Conservation (phyloP, 1,139 yeast genomes). For the Cylindricascospora bacillispora region DNA sequence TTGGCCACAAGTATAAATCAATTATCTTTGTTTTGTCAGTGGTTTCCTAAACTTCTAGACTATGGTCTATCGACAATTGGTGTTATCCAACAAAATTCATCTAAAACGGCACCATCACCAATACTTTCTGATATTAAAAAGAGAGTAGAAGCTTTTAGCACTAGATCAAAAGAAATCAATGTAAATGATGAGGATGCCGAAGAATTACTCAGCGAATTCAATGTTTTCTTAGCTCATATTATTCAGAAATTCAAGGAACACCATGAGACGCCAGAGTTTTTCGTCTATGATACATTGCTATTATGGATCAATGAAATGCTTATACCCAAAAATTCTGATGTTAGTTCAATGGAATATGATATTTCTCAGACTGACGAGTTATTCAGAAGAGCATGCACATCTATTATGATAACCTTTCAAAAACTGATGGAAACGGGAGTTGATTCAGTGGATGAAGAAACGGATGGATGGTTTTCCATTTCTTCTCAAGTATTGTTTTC, state of each 20-base stretch:
- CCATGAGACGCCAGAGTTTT: background rate
- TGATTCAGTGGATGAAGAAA: conserved; percentile 33
- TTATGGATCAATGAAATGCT: background rate
- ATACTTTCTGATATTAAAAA: background rate
- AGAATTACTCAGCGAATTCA: background rate
- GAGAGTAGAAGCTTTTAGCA: background rate
- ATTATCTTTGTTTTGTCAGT: conserved; percentile 16
- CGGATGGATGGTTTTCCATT: conserved; percentile 50
- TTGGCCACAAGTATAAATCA: conserved; percentile 4
- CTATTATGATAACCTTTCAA: conserved; percentile 59
- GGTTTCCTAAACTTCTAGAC: conserved; percentile 41
- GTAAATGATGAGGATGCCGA: background rate
- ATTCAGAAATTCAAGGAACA: background rate
- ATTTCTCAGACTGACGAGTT: background rate
- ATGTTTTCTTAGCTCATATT: background rate
- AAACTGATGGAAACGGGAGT: conserved; percentile 32
- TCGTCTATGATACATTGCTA: background rate
- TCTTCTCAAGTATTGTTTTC: conserved; percentile 35
- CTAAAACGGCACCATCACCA: too few species aligned
- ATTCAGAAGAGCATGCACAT: conserved; percentile 27
- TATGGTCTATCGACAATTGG: conserved; percentile 28
- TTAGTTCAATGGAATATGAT: background rate
- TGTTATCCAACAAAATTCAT: conserved; percentile 1
- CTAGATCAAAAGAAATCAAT: background rate
- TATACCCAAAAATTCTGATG: background rate